A percentile compares a stretch with the other conserved stretches of the same genome.
Evolutionary conservation across 371 early-diverging fungal genomes (phyloP).

Genomic region (Furculomyces boomerangus): DNA sequence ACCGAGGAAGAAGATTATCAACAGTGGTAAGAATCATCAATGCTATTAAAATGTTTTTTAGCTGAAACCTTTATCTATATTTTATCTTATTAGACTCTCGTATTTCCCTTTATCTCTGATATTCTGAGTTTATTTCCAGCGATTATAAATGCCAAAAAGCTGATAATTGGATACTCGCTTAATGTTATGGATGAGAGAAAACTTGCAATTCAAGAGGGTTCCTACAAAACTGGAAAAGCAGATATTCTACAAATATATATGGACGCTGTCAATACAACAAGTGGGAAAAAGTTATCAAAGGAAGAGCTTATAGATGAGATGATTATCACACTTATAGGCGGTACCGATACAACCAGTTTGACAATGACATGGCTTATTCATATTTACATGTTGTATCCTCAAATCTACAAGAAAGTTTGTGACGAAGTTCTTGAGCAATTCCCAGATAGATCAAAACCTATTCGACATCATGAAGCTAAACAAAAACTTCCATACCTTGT

Average conservation of each 20-base stretch:
- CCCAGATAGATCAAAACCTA: neutral
- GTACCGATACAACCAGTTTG: slow-evolving; percentile 15
- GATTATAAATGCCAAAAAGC: neutral
- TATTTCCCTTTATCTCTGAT: neutral
- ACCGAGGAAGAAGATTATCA: neutral
- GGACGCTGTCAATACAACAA: slow-evolving; percentile 7
- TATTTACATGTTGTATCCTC: slow-evolving; percentile 12
- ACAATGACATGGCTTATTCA: slow-evolving; percentile 14
- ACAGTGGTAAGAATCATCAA: neutral
- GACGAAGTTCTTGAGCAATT: slow-evolving; percentile 10
- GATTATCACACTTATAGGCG: slow-evolving; percentile 12
- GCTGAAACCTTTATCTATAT: neutral
- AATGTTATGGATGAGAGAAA: neutral
- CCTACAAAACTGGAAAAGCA: neutral
- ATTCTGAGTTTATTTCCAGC: neutral
- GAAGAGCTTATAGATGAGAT: slow-evolving; percentile 12
- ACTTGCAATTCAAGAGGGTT: neutral
- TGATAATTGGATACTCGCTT: neutral
- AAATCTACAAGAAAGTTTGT: slow-evolving; percentile 2
- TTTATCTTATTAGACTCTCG: neutral
- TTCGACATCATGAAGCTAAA: slow-evolving; percentile 4
- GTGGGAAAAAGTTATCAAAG: slow-evolving; percentile 4
- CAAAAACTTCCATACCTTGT: slow-evolving; percentile 13
- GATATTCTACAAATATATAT: slow-evolving; percentile 16
- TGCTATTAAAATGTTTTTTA: neutral